Percentiles rank a stretch among this genome's conserved stretches.
These are phyloP conservation scores for Fibroporia radiculosa DNA, from an alignment of 768 basidiomycete species.

Conservation along the genomic window DNA sequence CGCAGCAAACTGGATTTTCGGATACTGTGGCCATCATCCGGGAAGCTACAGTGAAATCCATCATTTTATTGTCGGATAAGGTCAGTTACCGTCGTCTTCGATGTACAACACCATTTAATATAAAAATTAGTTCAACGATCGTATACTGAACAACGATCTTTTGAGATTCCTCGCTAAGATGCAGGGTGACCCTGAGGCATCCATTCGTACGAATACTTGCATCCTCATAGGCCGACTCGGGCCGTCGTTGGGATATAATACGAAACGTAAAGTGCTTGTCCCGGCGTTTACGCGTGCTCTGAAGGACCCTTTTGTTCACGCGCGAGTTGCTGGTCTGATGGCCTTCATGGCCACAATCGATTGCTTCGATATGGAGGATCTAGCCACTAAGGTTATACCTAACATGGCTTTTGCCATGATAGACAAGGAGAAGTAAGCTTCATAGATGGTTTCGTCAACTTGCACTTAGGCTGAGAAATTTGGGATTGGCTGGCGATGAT, in stretches of 20 bases:
- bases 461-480: not conserved
- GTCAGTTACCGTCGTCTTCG: constrained; percentile 28
- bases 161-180: constrained; percentile 87
- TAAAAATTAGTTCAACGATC: constrained; percentile 64
- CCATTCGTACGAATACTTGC: constrained; percentile 95
- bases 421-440: constrained; percentile 85
- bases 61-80: constrained; percentile 79
- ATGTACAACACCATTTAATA: not conserved
- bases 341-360: constrained; percentile 93
- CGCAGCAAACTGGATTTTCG: constrained; percentile 88
- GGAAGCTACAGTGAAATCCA: constrained; percentile 87
- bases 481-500: too few relatives aligned
- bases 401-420: constrained; percentile 72
- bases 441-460: not conserved
- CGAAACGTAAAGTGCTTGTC: constrained; percentile 93
- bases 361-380: constrained; percentile 80
- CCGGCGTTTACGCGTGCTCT: constrained; percentile 88
- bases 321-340: constrained; percentile 90
- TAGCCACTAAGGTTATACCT: constrained; percentile 87
- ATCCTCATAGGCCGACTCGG: constrained; percentile 91
- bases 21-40: constrained; percentile 93
- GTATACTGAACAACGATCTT: constrained; percentile 93
- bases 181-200: constrained; percentile 88
- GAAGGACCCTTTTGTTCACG: constrained; percentile 88
- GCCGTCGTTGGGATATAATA: constrained; percentile 76